A percentile compares a stretch with the other conserved stretches of the same genome.
These are phyloP conservation scores for Intubia oerlemansii DNA, from an alignment of 2,329 filamentous ascomycete species.

Conservation along the genomic window DNA sequence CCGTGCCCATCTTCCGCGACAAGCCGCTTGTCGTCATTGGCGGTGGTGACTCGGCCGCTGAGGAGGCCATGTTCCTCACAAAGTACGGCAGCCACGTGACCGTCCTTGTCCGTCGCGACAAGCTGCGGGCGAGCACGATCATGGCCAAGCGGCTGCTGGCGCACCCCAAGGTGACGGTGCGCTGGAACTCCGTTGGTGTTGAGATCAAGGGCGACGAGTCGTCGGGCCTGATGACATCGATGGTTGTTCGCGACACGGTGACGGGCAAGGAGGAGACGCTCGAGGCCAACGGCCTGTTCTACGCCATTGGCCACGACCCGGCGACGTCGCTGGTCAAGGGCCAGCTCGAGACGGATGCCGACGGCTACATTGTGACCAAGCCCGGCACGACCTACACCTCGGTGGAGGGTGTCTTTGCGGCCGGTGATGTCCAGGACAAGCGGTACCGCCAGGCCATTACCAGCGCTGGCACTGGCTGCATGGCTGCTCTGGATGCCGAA, in stretches of 20 bases:
- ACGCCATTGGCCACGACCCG: constrained; percentile 91
- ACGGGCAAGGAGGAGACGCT: constrained; percentile 65
- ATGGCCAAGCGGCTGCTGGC: constrained; percentile 72
- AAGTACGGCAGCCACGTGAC: constrained; percentile 95
- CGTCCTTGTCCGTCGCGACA: constrained; percentile 74
- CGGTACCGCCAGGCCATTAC: constrained; percentile 94
- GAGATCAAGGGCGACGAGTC: constrained; percentile 64
- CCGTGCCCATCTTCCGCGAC: constrained; percentile 90
- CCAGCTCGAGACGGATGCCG: constrained; percentile 63
- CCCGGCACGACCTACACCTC: constrained; percentile 78
- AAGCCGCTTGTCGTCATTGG: constrained; percentile 92
- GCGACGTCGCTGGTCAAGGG: constrained; percentile 80
- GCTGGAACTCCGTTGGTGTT: constrained; percentile 61
- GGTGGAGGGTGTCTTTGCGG: constrained; percentile 82
- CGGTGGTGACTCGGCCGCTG: constrained; percentile 87
- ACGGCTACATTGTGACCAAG: constrained; percentile 78
- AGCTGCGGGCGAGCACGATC: constrained; percentile 70
- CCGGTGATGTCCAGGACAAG: constrained; percentile 97
- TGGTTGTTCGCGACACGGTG: constrained; percentile 61
- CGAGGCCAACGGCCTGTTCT: constrained; percentile 83
- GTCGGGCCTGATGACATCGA: constrained; percentile 69
- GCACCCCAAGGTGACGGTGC: constrained; percentile 79
- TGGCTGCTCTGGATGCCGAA: constrained; percentile 89
- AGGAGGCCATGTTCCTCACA: constrained; percentile 92
- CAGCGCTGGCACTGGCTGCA: constrained; percentile 85